These are phyloP conservation scores for Neophaeococcomyces aloes DNA, from an alignment of 2,329 filamentous ascomycete genomes.

Conservation along the genomic window DNA sequence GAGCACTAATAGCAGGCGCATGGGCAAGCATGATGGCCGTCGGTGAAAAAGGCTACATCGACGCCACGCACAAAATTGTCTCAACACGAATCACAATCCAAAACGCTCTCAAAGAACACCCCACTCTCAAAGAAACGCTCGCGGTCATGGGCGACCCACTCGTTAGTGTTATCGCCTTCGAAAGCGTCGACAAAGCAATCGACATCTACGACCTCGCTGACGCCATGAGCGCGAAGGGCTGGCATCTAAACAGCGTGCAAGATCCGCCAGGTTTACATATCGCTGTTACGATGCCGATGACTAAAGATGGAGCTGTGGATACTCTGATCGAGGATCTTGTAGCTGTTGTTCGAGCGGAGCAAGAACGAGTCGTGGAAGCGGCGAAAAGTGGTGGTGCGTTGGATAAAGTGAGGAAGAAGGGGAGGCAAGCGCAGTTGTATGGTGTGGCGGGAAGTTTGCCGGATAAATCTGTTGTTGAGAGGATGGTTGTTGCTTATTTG, in stretches of 20 bases:
- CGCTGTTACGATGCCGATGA: slow-evolving; percentile 69
- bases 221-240: slow-evolving; percentile 70
- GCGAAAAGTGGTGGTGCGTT: slow-evolving; percentile 25
- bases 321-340: slow-evolving; percentile 61
- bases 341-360: slow-evolving; percentile 52
- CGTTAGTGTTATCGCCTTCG: slow-evolving; percentile 84
- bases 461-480: slow-evolving; percentile 88
- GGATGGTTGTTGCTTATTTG: slow-evolving; percentile 80
- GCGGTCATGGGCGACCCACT: slow-evolving; percentile 73
- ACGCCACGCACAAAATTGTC: slow-evolving; percentile 78
- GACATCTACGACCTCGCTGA: slow-evolving; percentile 94
- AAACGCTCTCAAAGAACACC: slow-evolving; percentile 59
- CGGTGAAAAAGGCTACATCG: slow-evolving; percentile 78
- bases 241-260: slow-evolving; percentile 94
- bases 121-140: slow-evolving; percentile 60
- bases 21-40: slow-evolving; percentile 87
- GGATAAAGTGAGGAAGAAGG: slow-evolving; percentile 32
- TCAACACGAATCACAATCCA: slow-evolving; percentile 75
- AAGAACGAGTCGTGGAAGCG: slow-evolving; percentile 67
- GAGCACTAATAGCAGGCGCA: slow-evolving; percentile 87
- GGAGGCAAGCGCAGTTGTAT: slow-evolving; percentile 77
- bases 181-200: slow-evolving; percentile 56
- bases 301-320: slow-evolving; percentile 67
- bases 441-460: slow-evolving; percentile 90
- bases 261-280: slow-evolving; percentile 86